A percentile compares a stretch with the other conserved stretches of the same genome.
phyloP scores from a whole-genome alignment of 1,284 basidiomycete genomes.

The Sparassis latifolia region DNA sequence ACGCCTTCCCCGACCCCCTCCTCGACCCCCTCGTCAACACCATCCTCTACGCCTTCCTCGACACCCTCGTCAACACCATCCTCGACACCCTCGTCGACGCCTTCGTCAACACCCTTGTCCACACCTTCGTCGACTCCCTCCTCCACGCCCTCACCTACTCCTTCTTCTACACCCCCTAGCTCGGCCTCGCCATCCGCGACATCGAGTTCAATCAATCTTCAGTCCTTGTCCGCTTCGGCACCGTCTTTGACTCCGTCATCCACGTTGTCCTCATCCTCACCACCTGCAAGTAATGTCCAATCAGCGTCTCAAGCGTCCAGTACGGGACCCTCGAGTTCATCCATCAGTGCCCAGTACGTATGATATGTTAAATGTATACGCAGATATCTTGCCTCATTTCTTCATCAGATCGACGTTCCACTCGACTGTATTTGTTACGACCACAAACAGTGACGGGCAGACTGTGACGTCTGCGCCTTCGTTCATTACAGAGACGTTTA shows the following conservation, averaged over 20 bases:
- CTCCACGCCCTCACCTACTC: constrained; percentile 3
- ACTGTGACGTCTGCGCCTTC: constrained; percentile 45
- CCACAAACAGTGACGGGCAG: constrained; percentile 51
- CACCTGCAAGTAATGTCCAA: background rate
- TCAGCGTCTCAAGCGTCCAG: no score
- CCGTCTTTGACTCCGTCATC: constrained; percentile 5
- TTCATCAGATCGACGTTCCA: constrained; percentile 46
- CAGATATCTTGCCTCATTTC: no score
- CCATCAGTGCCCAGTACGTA: no score
- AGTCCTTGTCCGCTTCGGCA: background rate
- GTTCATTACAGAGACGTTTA: constrained; percentile 48
- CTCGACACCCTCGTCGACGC: background rate
- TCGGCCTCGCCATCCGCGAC: constrained; percentile 1
- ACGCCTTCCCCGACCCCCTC: constrained; percentile 2
- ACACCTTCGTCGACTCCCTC: constrained; percentile 4
- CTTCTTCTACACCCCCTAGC: constrained; percentile 2
- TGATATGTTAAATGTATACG: no score
- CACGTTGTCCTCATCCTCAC: constrained; percentile 5
- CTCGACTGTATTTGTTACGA: constrained; percentile 46
- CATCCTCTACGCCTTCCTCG: constrained; percentile 7
- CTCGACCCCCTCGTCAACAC: constrained; percentile 9
- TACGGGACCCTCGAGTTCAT: no score
- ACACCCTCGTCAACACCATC: constrained; percentile 3
- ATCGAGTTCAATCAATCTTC: background rate
- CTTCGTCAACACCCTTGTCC: constrained; percentile 4